These are phyloP conservation scores for Didymella glomerata DNA, from an alignment of 2,329 filamentous ascomycete genomes.

Conservation along the genomic window DNA sequence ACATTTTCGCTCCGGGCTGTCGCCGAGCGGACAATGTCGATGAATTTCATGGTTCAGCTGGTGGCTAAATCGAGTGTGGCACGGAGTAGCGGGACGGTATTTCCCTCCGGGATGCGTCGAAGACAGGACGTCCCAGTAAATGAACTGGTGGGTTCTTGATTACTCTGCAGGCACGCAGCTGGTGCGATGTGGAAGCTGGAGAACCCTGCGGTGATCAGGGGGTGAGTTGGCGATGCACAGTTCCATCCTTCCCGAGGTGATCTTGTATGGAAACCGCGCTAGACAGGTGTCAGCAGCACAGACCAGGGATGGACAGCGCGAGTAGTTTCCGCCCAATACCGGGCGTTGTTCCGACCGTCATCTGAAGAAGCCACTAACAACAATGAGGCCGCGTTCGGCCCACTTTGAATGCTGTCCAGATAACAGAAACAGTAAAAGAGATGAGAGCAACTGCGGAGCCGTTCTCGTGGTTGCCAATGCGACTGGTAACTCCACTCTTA, in stretches of 20 bases:
- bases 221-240: not conserved
- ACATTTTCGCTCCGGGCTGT: not conserved
- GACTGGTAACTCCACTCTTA: not conserved
- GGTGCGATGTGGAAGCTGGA: not conserved
- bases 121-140: not conserved
- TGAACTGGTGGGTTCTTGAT: not conserved
- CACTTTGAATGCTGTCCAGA: not conserved
- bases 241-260: not conserved
- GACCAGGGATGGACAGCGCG: too few species aligned
- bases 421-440: too few species aligned
- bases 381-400: not conserved
- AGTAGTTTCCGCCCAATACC: not conserved
- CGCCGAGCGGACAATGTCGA: not conserved
- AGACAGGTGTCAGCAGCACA: not conserved
- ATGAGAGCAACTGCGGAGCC: not conserved
- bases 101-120: not conserved
- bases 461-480: not conserved
- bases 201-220: not conserved
- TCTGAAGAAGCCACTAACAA: not conserved
- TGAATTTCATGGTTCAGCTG: not conserved
- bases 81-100: not conserved
- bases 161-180: not conserved
- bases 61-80: not conserved
- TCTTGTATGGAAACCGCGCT: not conserved
- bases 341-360: not conserved